Conservation (phyloP, 257 asterid species). For the Osmanthus fragrans region DNA sequence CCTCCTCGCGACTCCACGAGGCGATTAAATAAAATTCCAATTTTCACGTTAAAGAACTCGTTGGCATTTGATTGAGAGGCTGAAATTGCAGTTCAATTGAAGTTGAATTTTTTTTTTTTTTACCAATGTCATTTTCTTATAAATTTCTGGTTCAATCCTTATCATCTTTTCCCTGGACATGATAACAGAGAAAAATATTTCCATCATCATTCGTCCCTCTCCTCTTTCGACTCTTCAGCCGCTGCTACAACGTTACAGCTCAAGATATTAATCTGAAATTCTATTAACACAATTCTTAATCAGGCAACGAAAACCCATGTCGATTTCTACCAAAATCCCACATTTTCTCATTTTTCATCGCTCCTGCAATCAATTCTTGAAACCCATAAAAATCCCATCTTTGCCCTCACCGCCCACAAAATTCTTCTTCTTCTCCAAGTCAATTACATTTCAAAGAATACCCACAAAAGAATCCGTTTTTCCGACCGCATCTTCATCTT, state of each 20-base stretch:
- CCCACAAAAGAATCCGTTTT: constrained; percentile 37
- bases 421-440: constrained; percentile 30
- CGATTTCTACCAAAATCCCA: constrained; percentile 39
- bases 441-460: constrained; percentile 47
- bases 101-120: neutral
- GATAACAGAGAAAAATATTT: neutral
- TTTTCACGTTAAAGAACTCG: neutral
- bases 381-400: constrained; percentile 33
- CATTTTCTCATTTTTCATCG: constrained; percentile 28
- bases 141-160: neutral
- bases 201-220: neutral
- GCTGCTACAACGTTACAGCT: neutral
- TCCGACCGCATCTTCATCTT: constrained; percentile 34
- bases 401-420: constrained; percentile 30
- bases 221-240: neutral
- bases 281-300: neutral
- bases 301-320: constrained; percentile 38
- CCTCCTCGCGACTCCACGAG: neutral
- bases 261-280: neutral
- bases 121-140: neutral
- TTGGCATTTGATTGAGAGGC: neutral
- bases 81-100: neutral
- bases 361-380: constrained; percentile 23
- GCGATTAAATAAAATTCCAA: neutral
- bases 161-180: neutral